Conservation (phyloP, 257 asterid genomes). For the Lycium barbarum region DNA sequence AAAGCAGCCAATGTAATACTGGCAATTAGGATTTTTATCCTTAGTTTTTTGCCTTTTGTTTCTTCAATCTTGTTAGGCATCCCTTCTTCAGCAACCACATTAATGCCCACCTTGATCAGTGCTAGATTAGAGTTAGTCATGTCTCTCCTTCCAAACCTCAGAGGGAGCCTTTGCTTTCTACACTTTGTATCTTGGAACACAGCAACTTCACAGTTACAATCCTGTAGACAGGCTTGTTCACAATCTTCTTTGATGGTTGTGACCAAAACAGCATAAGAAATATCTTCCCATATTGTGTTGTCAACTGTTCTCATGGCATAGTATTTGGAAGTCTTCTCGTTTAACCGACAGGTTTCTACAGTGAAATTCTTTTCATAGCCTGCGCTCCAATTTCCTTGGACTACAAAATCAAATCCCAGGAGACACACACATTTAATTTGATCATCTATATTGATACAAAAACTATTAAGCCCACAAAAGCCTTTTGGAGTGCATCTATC, state of each 20-base stretch:
- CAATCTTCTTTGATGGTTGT: conserved; percentile 41
- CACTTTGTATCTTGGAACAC: conserved; percentile 37
- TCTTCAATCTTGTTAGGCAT: neutral
- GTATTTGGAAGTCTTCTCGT: neutral
- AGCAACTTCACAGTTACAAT: conserved; percentile 64
- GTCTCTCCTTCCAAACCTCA: conserved; percentile 48
- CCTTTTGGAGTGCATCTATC: conserved; percentile 54
- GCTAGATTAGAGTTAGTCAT: conserved; percentile 29
- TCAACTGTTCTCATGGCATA: conserved; percentile 30
- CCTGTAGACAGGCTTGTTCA: conserved; percentile 46
- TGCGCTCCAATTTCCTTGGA: conserved; percentile 39
- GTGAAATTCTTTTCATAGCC: conserved; percentile 46
- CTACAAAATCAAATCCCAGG: conserved; percentile 48
- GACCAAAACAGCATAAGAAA: conserved; percentile 20
- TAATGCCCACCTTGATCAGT: conserved; percentile 40
- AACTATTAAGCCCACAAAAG: conserved; percentile 57
- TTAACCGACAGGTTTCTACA: conserved; percentile 35
- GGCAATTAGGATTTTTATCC: conserved; percentile 33
- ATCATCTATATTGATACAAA: conserved; percentile 36
- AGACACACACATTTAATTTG: conserved; percentile 44
- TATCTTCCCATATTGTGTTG: conserved; percentile 43
- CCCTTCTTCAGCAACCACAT: neutral
- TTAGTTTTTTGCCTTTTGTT: conserved; percentile 30
- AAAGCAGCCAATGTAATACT: conserved; percentile 34
- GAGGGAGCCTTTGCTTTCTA: conserved; percentile 57